Evolutionary conservation across 140 eudicot genomes (phyloP).

Genomic region (Flaveria floridana): DNA sequence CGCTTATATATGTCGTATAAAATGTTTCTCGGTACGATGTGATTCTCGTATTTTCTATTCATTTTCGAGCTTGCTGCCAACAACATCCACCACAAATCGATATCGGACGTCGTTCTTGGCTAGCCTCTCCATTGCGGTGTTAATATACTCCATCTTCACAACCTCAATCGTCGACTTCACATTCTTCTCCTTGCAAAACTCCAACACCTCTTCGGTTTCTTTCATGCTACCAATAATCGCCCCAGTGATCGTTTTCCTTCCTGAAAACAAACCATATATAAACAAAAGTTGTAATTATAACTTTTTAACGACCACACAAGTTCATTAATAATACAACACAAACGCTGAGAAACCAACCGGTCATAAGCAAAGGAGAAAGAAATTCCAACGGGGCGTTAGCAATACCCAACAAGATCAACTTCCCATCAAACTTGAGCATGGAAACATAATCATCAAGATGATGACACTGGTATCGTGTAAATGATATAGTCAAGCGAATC

Average conservation of each 20-base stretch:
- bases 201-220: constrained; percentile 34
- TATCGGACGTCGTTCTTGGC: constrained; percentile 32
- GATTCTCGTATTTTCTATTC: too few species aligned
- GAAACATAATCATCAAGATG: constrained; percentile 29
- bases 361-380: constrained; percentile 21
- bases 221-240: constrained; percentile 32
- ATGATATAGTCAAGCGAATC: constrained; percentile 34
- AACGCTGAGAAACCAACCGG: background rate
- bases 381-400: constrained; percentile 24
- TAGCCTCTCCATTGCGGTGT: constrained; percentile 38
- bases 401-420: constrained; percentile 29
- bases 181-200: constrained; percentile 28
- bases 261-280: constrained; percentile 9
- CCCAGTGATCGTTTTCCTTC: constrained; percentile 32
- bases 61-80: constrained; percentile 12
- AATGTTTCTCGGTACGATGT: too few species aligned
- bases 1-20: too few species aligned
- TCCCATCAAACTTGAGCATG: constrained; percentile 32
- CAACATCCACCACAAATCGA: constrained; percentile 39
- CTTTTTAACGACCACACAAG: background rate
- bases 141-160: constrained; percentile 32
- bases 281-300: background rate
- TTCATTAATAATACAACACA: background rate
- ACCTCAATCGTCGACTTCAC: constrained; percentile 33
- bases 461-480: constrained; percentile 31